Evolutionary conservation across 2,329 filamentous ascomycete genomes (phyloP), one percentile per base, ranked within the genome.

Genomic region (Aspergillus sp.): DNA sequence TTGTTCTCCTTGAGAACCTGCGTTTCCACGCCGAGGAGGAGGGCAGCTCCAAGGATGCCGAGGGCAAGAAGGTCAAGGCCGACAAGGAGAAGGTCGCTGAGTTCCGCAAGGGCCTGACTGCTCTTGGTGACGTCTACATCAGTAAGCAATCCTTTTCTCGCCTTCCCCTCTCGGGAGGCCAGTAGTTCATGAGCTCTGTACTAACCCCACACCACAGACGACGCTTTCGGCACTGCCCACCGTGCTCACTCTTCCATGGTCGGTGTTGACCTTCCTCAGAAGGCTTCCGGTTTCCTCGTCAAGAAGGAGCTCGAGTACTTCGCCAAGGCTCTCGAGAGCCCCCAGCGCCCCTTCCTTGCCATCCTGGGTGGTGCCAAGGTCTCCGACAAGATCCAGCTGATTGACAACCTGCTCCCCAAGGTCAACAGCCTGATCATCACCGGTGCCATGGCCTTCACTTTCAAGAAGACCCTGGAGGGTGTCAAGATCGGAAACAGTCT

Each of bases 291-390:
- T 65, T 99, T 97, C 89, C 88, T 99, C 74, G 92, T 99, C 85
- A 99, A 99, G 90, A 99, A 98, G 86, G 95, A 99, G 82, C 90
- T 99, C 65, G 95, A 99, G 77, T 99, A 99, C 89, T 99, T 99
- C 77, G 95, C 95, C 67, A 87, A 97, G 84, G 95, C 92, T 41
- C 90, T 99, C 63, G 95, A 99, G 84, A 88, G 86, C 71, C 95
- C 95, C 64, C 85, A 96, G 83, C 89, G 94, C 59, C 95, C 95
- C 63, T 99, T 99, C 91, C 89, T 99, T 57, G 96, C 95, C 78
- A 99, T 99, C 76, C 91, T 99, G 57, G 95, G 95, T 72, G 95
- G 95, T 70, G 92, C 95, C 78, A 99, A 99, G 87, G 92, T 99
- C 70, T 96, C 92, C 48, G 95, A 99, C 87, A 99, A 99, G 89